Evolutionary conservation across 1,284 basidiomycete genomes (phyloP).

Genomic region (Bondarzewia mesenterica): DNA sequence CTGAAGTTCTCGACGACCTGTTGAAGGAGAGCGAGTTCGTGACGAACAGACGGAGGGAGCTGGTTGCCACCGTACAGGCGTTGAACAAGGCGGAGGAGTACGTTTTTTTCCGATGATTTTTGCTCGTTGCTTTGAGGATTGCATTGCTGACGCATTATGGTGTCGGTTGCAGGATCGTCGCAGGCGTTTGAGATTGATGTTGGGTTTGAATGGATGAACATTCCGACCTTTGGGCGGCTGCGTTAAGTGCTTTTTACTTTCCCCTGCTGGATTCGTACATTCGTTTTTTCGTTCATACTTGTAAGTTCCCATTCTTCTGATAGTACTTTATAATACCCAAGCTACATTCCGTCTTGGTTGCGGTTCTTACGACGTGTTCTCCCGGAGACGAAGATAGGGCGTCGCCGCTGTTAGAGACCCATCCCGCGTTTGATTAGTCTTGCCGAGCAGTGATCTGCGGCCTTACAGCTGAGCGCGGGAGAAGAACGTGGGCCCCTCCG

Average conservation of each 20-base stretch:
- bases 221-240: neutral
- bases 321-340: neutral
- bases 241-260: neutral
- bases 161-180: neutral
- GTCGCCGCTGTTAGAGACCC: too few relatives aligned
- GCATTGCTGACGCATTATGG: neutral
- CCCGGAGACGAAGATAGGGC: too few relatives aligned
- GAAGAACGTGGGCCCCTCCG: too few relatives aligned
- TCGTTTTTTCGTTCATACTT: neutral
- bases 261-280: neutral
- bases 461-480: too few relatives aligned
- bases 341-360: too few relatives aligned
- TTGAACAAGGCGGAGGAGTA: conserved; percentile 90
- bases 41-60: conserved; percentile 81
- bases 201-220: neutral
- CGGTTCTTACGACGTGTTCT: too few relatives aligned
- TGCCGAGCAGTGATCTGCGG: too few relatives aligned
- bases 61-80: conserved; percentile 81
- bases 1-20: conserved; percentile 86
- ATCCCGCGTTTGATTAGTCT: too few relatives aligned
- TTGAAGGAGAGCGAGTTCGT: conserved; percentile 89
- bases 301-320: neutral
- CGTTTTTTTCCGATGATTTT: conserved; percentile 24
- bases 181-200: neutral
- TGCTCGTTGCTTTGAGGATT: neutral